Evolutionary conservation across 2,329 filamentous ascomycete genomes (phyloP), one percentile per base, ranked within the genome.

Genomic region (Aspergillus persii): DNA sequence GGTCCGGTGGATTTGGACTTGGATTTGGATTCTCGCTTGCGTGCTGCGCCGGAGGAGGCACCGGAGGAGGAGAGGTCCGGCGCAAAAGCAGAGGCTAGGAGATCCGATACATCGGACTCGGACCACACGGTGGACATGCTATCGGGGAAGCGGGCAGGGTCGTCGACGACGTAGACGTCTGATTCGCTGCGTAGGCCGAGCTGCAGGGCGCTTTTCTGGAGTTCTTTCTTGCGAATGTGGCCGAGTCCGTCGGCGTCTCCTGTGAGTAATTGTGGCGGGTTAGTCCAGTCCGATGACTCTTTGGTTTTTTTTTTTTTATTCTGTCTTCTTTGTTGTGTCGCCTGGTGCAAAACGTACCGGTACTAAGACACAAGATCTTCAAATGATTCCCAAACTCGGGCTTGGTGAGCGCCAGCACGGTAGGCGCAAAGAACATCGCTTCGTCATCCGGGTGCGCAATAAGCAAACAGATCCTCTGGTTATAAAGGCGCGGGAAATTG

Each of bases 361-460:
- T 94, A 77, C 91, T 96, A 63, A 99, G 80, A 78, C 95, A 99
- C 57, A 98, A 79, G 63, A 99, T 96, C 78, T 96, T 95, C 71
- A 99, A 84, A 72, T 96, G 92, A 77, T 99, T 98, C 3, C 91
- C 90, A 23, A 89, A 82, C 60, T 88, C 86, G 3, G 92, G 91
- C 12, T 85, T 82, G 18, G 92, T 94, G 59, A 99, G 84, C n/a
- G 90, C 87, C 68, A 96, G 83, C 12, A 98, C 82, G 0, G 92
- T 90, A 0, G 95, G 95, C 63, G 92, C 87, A 78, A 99, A 99
- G 83, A 99, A 99, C 95, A 99, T 99, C 75, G 94, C 95, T 80
- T 99, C 95, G 71, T 99, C 95, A 77, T 99, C 95, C 0, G 95
- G 95, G 78, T 99, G 95, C 26, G 95, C 95, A 70, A 99, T 98